Conservation (phyloP, 2,329 filamentous ascomycete genomes). For the Arthrobotrys iridis region DNA sequence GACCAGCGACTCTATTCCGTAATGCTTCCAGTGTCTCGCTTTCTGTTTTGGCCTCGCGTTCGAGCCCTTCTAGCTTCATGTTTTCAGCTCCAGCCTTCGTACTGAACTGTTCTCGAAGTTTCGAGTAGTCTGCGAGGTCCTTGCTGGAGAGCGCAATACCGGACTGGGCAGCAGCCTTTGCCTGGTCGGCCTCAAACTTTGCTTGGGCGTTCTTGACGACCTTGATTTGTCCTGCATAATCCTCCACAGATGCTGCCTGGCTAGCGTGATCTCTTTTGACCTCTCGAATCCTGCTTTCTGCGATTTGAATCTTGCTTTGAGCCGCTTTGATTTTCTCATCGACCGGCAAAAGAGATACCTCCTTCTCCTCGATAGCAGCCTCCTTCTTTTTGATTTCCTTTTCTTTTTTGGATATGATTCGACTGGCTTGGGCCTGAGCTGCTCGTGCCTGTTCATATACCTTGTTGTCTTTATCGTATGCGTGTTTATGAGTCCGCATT, state of each 20-base stretch:
- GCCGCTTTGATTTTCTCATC: conserved; percentile 90
- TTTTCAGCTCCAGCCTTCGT: conserved; percentile 83
- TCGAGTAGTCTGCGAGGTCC: conserved; percentile 90
- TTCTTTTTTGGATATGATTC: conserved; percentile 83
- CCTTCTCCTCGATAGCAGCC: conserved; percentile 84
- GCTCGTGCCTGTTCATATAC: conserved; percentile 79
- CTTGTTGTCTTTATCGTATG: conserved; percentile 72
- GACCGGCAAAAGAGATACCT: conserved; percentile 85
- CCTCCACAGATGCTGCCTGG: conserved; percentile 74
- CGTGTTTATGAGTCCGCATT: conserved; percentile 88
- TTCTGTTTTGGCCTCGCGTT: conserved; percentile 88
- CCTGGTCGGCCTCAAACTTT: conserved; percentile 88
- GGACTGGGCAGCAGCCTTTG: conserved; percentile 82
- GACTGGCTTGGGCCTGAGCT: conserved; percentile 80
- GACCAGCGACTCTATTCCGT: conserved; percentile 84
- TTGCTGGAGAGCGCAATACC: conserved; percentile 85
- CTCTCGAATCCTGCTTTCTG: conserved; percentile 74
- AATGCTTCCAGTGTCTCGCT: conserved; percentile 89
- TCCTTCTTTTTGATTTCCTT: conserved; percentile 85
- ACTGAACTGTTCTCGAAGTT: conserved; percentile 83
- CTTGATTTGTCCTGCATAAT: conserved; percentile 80
- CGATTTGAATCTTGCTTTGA: conserved; percentile 73
- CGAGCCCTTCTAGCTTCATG: conserved; percentile 83
- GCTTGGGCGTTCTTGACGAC: conserved; percentile 89
- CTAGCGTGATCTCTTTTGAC: conserved; percentile 80